Percentiles rank a stretch among this genome's conserved stretches.
phyloP scores from a whole-genome alignment of 306 rosid genomes.

The Quercus rubra region DNA sequence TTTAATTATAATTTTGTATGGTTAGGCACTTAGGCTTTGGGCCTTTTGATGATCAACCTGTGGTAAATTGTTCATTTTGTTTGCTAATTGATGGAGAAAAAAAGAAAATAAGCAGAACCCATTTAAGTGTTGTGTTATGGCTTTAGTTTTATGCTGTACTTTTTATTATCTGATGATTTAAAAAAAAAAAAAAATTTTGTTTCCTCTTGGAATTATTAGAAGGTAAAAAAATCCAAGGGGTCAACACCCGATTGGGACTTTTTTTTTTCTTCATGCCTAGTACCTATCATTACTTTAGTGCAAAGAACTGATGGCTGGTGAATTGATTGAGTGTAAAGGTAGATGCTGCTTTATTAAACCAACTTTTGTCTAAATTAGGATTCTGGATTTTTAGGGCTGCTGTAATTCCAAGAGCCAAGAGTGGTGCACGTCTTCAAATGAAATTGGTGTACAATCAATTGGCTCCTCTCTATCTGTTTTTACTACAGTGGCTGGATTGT shows the following conservation, averaged over 20 bases:
- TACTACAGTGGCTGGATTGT: conserved; percentile 92
- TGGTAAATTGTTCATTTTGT: not conserved
- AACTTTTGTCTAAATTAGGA: conserved; percentile 24
- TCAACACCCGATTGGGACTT: not conserved
- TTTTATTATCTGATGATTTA: not conserved
- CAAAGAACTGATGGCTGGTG: not conserved
- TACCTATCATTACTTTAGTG: not conserved
- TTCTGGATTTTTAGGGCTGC: conserved; percentile 68
- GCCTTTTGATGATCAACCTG: not conserved
- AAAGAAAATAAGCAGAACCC: not conserved
- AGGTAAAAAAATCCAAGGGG: not conserved
- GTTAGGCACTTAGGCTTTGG: not conserved
- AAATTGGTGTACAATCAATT: conserved; percentile 81
- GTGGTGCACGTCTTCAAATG: conserved; percentile 82
- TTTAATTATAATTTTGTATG: not conserved
- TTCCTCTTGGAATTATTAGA: not conserved
- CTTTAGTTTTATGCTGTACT: not conserved
- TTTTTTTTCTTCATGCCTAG: not conserved
- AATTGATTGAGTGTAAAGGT: not conserved
- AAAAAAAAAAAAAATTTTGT: not conserved
- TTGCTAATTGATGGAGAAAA: conserved; percentile 1
- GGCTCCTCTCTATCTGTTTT: conserved; percentile 74
- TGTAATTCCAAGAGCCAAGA: conserved; percentile 82
- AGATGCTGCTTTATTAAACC: not conserved
- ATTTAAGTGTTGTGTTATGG: not conserved